Base-by-base conservation (phyloP, 2,329 filamentous ascomycete species). In the Aureobasidium leucospermi region DNA sequence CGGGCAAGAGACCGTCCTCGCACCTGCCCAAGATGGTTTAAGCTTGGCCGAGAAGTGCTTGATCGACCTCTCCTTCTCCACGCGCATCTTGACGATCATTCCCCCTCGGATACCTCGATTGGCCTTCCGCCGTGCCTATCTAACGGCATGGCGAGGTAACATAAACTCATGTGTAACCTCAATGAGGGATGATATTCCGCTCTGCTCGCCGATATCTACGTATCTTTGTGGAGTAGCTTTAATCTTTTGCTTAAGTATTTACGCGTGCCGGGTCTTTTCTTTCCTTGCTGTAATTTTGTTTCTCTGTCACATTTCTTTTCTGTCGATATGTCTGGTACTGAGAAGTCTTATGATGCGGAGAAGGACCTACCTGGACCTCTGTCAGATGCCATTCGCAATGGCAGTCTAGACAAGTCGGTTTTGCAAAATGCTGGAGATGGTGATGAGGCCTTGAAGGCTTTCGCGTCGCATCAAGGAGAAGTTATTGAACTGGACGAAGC, bases 371-470 rank as follows among this genome's bases (percentile, higher is more conserved):
- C 68, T 13, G 53, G 29, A 13, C 65, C 65, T 16, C 53, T 66
- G 13, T 65, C 64, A 11, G 66, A 68, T 46, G 66, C 69, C 4
- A 64, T 69, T 8, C 61, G 66, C 4, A 63, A 61, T 51, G 69
- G 67, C 15, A 67, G 63, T 16, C 66, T 71, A 5, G 65, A 64
- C 9, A 66, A 66, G n/a, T 16, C 67, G 6, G 70, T 80, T 36
- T 67, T 79, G 58, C 76, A 81, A 64, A 81, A 83, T 65, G 75
- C 78, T 1, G 76, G 81, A 58, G 81, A 85, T 76, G 82, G 78
- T 31, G 83, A 85, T 65, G 81, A 83, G 60, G 83, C 83, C 31
- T 74, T 85, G 76, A 81, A 83, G 64, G 82, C 79, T 2, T 80
- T 84, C 64, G 74, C 71, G 49, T 69, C 74, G 9, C 48, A 52